phyloP scores from a whole-genome alignment of 306 rosid species.

The Nissolia schottii region DNA sequence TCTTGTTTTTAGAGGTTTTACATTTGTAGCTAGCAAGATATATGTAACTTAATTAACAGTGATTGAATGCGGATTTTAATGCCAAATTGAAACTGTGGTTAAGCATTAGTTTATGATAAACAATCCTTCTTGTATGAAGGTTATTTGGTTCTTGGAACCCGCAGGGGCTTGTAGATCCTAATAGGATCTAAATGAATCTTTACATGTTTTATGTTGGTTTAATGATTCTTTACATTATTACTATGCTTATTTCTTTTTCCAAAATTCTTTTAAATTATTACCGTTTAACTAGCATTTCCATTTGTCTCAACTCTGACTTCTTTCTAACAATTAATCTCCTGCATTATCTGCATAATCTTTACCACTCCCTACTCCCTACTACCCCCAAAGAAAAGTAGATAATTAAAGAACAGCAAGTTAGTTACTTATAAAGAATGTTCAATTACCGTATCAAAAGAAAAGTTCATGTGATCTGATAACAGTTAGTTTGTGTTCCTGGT shows the following conservation, averaged over 20 bases:
- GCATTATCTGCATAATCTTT: neutral
- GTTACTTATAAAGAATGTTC: neutral
- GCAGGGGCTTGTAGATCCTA: too few relatives aligned
- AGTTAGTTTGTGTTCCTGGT: conserved; percentile 22
- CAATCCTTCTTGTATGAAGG: too few relatives aligned
- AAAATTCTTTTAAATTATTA: neutral
- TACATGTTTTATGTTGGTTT: neutral
- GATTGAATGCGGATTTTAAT: too few relatives aligned
- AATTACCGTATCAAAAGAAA: neutral
- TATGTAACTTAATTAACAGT: too few relatives aligned
- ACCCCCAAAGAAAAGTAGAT: neutral
- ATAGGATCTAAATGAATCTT: too few relatives aligned
- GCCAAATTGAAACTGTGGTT: too few relatives aligned
- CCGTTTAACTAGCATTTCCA: neutral
- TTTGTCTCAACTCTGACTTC: neutral
- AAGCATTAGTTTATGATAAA: too few relatives aligned
- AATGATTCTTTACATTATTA: neutral
- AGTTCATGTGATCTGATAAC: conserved; percentile 10
- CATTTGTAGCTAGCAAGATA: too few relatives aligned
- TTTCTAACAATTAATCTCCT: neutral
- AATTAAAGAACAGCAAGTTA: neutral
- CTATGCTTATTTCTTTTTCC: neutral
- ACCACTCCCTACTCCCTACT: too few relatives aligned
- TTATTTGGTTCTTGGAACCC: too few relatives aligned
- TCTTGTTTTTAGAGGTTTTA: too few relatives aligned